Conservation (phyloP, 768 basidiomycete species). For the Suillus brevipes region DNA sequence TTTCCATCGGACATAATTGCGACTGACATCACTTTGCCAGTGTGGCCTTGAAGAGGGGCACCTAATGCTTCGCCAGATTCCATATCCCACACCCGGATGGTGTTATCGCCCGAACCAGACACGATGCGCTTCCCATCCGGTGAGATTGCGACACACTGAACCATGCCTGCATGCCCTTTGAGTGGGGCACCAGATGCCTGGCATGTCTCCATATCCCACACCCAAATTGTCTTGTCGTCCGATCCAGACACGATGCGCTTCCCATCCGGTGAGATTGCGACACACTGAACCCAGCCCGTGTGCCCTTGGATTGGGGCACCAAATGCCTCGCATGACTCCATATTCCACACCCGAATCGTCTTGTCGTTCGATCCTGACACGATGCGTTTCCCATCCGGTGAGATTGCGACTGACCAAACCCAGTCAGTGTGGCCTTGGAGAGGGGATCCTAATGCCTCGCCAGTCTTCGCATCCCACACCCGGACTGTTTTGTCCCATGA, state of each 20-base stretch:
- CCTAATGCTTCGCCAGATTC: not conserved
- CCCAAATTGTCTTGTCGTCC: not conserved
- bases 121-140: not conserved
- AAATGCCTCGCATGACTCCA: not conserved
- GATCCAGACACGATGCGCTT: slow-evolving; percentile 7
- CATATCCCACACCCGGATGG: slow-evolving; percentile 14
- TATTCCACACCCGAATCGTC: slow-evolving; percentile 14
- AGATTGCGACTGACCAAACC: not conserved
- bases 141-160: slow-evolving; percentile 12
- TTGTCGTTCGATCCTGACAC: not conserved
- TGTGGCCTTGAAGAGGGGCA: not conserved
- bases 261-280: slow-evolving; percentile 2
- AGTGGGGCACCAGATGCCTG: not conserved
- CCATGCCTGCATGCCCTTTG: slow-evolving; percentile 5
- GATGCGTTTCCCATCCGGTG: not conserved
- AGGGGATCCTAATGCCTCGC: slow-evolving; percentile 17
- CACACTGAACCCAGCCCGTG: not conserved
- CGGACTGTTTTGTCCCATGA: not conserved
- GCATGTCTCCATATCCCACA: slow-evolving; percentile 6
- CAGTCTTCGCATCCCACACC: slow-evolving; percentile 12
- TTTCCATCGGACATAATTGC: slow-evolving; percentile 3
- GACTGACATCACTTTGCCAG: not conserved
- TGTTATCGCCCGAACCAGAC: not conserved
- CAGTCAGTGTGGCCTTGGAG: slow-evolving; percentile 2
- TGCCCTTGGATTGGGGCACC: not conserved